Base-by-base conservation (phyloP, 371 early-diverging fungal genomes). In the Mortierella sp. region DNA sequence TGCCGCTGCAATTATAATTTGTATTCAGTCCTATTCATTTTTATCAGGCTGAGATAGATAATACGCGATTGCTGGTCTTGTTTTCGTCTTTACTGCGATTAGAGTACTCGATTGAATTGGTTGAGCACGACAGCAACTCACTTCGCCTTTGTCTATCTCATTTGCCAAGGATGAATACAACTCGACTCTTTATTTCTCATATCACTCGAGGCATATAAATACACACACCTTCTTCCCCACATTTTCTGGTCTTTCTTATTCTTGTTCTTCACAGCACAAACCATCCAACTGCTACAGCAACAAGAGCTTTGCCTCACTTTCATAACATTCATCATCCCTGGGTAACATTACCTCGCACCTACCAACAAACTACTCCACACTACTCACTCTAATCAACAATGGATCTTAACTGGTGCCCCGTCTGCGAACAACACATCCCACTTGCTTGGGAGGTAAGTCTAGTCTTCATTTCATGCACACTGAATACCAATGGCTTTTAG, bases 361-460 rank as follows among this genome's bases (percentile, higher is more conserved):
- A 54, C 54, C 54, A 54, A 54, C 28, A 26, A 54, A 26, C 14
- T 47, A 47, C 54, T 54, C 54, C 54, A 28, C 54, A 54, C 54
- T 26, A 22, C 6, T 26, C 24, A 40, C 35, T 59, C 18, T 35
- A 52, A 52, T 12, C 57, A 47, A 52, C 69, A 74, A 74, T 74
- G 71, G 75, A 74, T 74, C 72, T 74, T 64, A 78, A 78, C 73
- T 78, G 73, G 73, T 78, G 78, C 78, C 78, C 78, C 68, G 78
- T 78, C 55, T 78, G 78, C 80, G 75, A 79, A 79, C 75, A 75
- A 57, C 80, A 79, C 62, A 79, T 79, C 75, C 80, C 80, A 63
- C 75, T 79, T 45, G 75, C 80, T 22, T 78, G 78, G 78, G 78
- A 78, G 73, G 78, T 77, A 77, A 68, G 78, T 43, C 49, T 51